Evolutionary conservation across 148 eudicot species (phyloP).

Genomic region (Amaranthus palmeri): DNA sequence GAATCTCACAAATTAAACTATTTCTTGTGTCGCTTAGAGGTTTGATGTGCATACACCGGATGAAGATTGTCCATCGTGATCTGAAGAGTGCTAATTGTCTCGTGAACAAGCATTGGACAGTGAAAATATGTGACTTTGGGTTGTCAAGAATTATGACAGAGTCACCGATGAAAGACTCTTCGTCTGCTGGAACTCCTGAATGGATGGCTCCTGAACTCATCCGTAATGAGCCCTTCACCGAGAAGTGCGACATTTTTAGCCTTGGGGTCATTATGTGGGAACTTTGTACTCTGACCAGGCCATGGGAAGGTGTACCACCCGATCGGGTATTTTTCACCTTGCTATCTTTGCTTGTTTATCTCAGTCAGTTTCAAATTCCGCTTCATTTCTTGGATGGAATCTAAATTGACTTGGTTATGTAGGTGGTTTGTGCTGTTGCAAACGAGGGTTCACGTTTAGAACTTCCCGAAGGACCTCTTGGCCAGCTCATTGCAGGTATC

Average conservation of each 20-base stretch:
- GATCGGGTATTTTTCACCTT: slow-evolving; percentile 51
- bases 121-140: slow-evolving; percentile 95
- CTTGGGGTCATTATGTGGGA: slow-evolving; percentile 99
- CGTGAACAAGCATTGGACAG: slow-evolving; percentile 83
- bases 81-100: slow-evolving; percentile 95
- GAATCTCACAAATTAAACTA: slow-evolving; percentile 16
- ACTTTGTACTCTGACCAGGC: slow-evolving; percentile 75
- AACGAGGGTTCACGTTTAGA: slow-evolving; percentile 71
- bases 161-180: slow-evolving; percentile 45
- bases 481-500: slow-evolving; percentile 75
- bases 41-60: slow-evolving; percentile 91
- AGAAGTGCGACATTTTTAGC: slow-evolving; percentile 95
- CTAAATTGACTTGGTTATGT: slow-evolving; percentile 12
- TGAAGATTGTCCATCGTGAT: slow-evolving; percentile 95
- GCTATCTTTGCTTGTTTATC: background rate
- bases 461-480: slow-evolving; percentile 89
- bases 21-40: slow-evolving; percentile 50
- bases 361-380: background rate
- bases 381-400: background rate
- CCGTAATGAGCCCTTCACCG: slow-evolving; percentile 86
- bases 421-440: slow-evolving; percentile 92
- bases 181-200: slow-evolving; percentile 98
- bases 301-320: slow-evolving; percentile 88
- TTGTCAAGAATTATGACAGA: slow-evolving; percentile 70
- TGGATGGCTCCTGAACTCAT: slow-evolving; percentile 99